Percentiles rank a stretch among this genome's conserved stretches.
Evolutionary conservation across 176 grass and related monocot genomes (phyloP).

Genomic region (Triticum urartu): DNA sequence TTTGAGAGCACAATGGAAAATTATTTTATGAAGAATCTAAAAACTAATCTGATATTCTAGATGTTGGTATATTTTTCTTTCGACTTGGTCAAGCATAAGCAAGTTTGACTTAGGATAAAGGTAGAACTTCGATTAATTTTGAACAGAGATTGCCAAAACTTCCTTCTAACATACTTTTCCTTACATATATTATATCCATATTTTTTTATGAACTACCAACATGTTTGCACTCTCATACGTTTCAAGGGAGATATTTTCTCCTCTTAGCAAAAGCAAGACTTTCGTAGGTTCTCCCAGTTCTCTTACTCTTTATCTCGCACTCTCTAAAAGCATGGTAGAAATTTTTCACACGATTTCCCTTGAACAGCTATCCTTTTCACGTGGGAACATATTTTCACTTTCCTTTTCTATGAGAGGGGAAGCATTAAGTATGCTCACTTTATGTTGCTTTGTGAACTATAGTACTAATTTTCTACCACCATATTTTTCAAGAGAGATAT

Average conservation of each 20-base stretch:
- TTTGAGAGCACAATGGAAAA: too few species aligned
- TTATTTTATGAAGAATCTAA: too few species aligned
- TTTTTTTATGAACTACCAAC: background rate
- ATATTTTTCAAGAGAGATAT: background rate
- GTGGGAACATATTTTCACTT: background rate
- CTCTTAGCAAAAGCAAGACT: background rate
- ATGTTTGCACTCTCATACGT: background rate
- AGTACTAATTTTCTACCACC: background rate
- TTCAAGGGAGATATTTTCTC: background rate
- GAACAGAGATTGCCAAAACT: background rate
- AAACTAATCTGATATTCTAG: too few species aligned
- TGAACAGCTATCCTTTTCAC: background rate
- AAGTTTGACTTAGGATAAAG: too few species aligned
- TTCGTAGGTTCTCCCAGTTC: background rate
- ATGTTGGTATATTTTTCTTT: too few species aligned
- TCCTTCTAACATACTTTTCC: background rate
- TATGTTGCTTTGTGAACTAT: background rate
- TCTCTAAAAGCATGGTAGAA: background rate
- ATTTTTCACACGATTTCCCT: background rate
- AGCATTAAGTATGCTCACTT: background rate
- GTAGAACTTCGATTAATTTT: too few species aligned
- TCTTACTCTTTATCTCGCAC: background rate
- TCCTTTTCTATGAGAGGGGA: background rate
- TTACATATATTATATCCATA: background rate
- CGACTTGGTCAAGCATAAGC: too few species aligned